These are phyloP conservation scores for Dalbergia cochinchinensis DNA, from an alignment of 306 rosid genomes.

Conservation along the genomic window DNA sequence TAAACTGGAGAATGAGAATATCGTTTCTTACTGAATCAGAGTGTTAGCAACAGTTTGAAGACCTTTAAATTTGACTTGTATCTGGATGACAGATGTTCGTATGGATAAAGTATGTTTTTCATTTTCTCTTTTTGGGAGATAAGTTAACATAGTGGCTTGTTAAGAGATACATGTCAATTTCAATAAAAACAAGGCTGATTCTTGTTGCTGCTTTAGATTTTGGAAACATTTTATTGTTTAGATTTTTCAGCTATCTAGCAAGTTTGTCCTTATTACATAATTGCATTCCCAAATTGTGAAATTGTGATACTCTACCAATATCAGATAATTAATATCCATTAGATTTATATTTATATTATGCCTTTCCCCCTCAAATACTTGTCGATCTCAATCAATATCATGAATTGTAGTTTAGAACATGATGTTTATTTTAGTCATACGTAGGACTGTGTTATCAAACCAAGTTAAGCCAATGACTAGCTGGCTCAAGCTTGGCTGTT, in stretches of 20 bases:
- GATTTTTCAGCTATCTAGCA: neutral
- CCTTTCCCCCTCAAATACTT: neutral
- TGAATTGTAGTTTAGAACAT: neutral
- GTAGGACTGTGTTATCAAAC: neutral
- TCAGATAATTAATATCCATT: neutral
- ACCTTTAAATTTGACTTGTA: constrained; percentile 21
- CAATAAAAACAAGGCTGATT: neutral
- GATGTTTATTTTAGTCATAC: neutral
- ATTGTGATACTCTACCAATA: neutral
- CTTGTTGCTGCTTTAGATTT: neutral
- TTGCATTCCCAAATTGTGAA: neutral
- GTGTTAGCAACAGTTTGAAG: neutral
- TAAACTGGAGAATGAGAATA: constrained; percentile 15
- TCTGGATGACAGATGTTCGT: constrained; percentile 14
- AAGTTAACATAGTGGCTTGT: neutral
- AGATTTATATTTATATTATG: constrained; percentile 5
- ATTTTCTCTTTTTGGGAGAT: neutral
- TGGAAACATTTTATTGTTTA: neutral
- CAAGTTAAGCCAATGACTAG: neutral
- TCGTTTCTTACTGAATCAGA: neutral
- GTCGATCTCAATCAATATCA: neutral
- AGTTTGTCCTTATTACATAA: constrained; percentile 12
- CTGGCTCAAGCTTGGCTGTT: neutral
- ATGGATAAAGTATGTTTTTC: constrained; percentile 12
- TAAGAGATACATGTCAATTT: neutral